These are phyloP conservation scores for Leccinum boreale DNA, from an alignment of 768 basidiomycete genomes.

Conservation along the genomic window DNA sequence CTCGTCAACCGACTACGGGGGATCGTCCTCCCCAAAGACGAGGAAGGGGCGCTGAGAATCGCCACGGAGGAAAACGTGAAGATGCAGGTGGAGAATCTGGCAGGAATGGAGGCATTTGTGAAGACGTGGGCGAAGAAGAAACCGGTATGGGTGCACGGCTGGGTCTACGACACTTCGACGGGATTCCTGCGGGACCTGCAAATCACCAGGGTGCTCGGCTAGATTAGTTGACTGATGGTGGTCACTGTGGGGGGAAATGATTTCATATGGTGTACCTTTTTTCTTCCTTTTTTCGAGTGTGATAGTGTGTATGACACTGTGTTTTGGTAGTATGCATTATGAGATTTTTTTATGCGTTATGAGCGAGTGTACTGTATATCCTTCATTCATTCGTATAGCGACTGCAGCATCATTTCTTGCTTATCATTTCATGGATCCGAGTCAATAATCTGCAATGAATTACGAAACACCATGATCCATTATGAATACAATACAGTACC, in stretches of 20 bases:
- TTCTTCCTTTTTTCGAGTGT: too few relatives aligned
- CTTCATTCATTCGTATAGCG: neutral
- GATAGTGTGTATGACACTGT: too few relatives aligned
- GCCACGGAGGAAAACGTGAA: slow-evolving; percentile 55
- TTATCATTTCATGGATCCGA: neutral
- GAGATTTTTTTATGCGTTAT: too few relatives aligned
- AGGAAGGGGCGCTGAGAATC: slow-evolving; percentile 29
- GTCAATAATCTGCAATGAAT: neutral
- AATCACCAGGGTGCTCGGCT: slow-evolving; percentile 39
- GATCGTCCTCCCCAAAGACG: slow-evolving; percentile 32
- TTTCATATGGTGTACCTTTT: too few relatives aligned
- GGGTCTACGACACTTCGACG: slow-evolving; percentile 63
- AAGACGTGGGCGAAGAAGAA: slow-evolving; percentile 34
- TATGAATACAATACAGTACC: neutral
- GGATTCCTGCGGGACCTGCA: slow-evolving; percentile 59
- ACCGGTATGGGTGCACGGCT: slow-evolving; percentile 66
- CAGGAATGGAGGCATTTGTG: slow-evolving; percentile 37
- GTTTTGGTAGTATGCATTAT: too few relatives aligned
- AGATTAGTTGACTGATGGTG: too few relatives aligned
- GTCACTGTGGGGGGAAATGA: too few relatives aligned
- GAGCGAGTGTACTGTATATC: too few relatives aligned
- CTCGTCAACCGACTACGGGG: slow-evolving; percentile 50
- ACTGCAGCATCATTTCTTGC: neutral
- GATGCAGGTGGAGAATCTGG: slow-evolving; percentile 47
- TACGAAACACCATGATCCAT: neutral